Percentiles rank a stretch among this genome's conserved stretches.
phyloP scores from a whole-genome alignment of 306 rosid genomes.

The Prunus persica region Prunus_persica_NCBIv2 NC_034011.1:7254001-7254500 shows the following conservation, averaged over 20 bases:
- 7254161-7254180: conserved; percentile 26
- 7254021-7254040: conserved; percentile 24
- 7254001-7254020: conserved; percentile 34
- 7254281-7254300: conserved; percentile 1
- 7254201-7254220: conserved; percentile 23
- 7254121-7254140: conserved; percentile 24
- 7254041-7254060: background rate
- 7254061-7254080: background rate
- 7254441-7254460: background rate
- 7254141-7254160: conserved; percentile 16
- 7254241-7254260: conserved; percentile 15
- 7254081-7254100: conserved; percentile 49
- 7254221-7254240: conserved; percentile 26
- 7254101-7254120: conserved; percentile 25
- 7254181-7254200: conserved; percentile 25
- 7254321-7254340: background rate
- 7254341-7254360: background rate
- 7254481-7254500: too few relatives aligned
- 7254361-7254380: conserved; percentile 13
- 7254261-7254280: conserved; percentile 1
- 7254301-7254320: conserved; percentile 7
- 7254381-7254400: conserved; percentile 4
- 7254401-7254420: background rate
- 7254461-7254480: too few relatives aligned
- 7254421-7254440: background rate